A percentile compares a stretch with the other conserved stretches of the same genome.
Evolutionary conservation across 73 alveolate species (phyloP).

Genomic region (Diophrys sp.): DNA sequence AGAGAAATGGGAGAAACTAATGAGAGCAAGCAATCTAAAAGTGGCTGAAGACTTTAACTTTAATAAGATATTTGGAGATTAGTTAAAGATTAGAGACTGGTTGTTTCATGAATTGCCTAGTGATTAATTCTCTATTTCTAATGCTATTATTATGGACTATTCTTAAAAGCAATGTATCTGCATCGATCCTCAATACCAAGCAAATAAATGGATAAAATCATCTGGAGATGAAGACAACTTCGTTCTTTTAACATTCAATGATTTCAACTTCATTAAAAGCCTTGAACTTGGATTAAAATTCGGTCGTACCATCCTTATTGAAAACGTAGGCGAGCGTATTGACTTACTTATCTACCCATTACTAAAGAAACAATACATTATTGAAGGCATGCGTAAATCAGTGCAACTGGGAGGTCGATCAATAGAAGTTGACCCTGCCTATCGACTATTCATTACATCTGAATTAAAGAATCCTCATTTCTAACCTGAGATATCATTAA

Average conservation of each 20-base stretch:
- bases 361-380: conserved; percentile 81
- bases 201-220: conserved; percentile 93
- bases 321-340: conserved; percentile 94
- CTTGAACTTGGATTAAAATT: conserved; percentile 84
- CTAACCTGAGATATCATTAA: conserved; percentile 98
- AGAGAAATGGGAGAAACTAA: conserved; percentile 85
- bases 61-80: conserved; percentile 95
- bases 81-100: conserved; percentile 98
- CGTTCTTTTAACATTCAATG: conserved; percentile 47
- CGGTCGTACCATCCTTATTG: conserved; percentile 96
- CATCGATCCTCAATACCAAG: conserved; percentile 99
- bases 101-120: conserved; percentile 91
- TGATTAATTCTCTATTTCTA: conserved; percentile 97
- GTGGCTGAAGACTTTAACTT: conserved; percentile 72
- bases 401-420: conserved; percentile 81
- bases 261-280: conserved; percentile 65
- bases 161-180: conserved; percentile 96
- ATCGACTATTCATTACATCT: conserved; percentile 95
- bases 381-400: conserved; percentile 84
- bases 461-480: conserved; percentile 98
- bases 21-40: conserved; percentile 29
- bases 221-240: conserved; percentile 31
- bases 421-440: conserved; percentile 79
- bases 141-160: conserved; percentile 95
- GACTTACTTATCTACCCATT: conserved; percentile 88